phyloP scores from a whole-genome alignment of 2,329 filamentous ascomycete genomes.

The Aspergillus sp. region DNA sequence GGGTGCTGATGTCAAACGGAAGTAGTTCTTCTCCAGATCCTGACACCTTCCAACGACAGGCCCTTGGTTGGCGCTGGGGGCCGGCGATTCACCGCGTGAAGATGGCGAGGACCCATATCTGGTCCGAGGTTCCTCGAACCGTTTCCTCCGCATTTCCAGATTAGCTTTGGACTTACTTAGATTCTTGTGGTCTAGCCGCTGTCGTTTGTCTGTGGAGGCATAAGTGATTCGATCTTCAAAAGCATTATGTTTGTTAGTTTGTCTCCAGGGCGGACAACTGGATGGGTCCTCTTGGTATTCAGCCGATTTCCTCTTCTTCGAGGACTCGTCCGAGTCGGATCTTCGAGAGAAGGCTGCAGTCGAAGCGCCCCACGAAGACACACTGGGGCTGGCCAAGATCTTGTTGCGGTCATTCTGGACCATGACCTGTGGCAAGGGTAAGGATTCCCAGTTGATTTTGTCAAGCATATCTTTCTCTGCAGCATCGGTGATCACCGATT shows the following conservation, averaged over 20 bases:
- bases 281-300: constrained; percentile 56
- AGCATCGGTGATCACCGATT: constrained; percentile 77
- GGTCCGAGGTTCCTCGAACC: constrained; percentile 65
- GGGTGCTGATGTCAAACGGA: constrained; percentile 87
- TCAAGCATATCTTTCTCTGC: constrained; percentile 72
- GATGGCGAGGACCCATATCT: constrained; percentile 41
- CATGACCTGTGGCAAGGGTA: constrained; percentile 82
- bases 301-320: constrained; percentile 81
- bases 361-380: constrained; percentile 37
- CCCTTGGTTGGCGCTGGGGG: constrained; percentile 48
- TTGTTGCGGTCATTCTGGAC: constrained; percentile 67
- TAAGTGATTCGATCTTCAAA: constrained; percentile 77
- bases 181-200: constrained; percentile 51
- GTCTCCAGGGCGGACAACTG: constrained; percentile 69
- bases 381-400: constrained; percentile 45
- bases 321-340: constrained; percentile 29
- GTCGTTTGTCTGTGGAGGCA: constrained; percentile 52
- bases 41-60: constrained; percentile 86
- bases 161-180: constrained; percentile 87
- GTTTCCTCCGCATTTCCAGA: constrained; percentile 83
- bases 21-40: constrained; percentile 86
- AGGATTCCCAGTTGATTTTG: constrained; percentile 75
- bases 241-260: constrained; percentile 60
- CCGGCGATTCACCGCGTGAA: constrained; percentile 48
- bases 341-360: constrained; percentile 19